These are phyloP conservation scores for Hydnomerulius pinastri DNA, from an alignment of 768 basidiomycete genomes.

Conservation along the genomic window DNA sequence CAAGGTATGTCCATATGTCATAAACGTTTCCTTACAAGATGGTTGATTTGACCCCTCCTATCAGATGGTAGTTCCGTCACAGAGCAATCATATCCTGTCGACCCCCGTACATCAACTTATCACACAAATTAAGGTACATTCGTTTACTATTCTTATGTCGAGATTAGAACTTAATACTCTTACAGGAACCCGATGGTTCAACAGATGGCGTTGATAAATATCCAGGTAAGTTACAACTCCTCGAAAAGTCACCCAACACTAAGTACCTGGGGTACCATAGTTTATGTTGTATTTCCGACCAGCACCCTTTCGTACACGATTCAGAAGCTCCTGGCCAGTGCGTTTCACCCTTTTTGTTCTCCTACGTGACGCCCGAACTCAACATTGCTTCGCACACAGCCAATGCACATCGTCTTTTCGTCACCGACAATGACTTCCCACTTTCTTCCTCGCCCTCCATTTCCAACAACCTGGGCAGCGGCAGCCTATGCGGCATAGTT, in stretches of 20 bases:
- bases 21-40: background rate
- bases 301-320: slow-evolving; percentile 70
- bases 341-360: slow-evolving; percentile 28
- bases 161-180: slow-evolving; percentile 3
- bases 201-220: slow-evolving; percentile 79
- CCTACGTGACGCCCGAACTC: slow-evolving; percentile 3
- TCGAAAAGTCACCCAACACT: background rate
- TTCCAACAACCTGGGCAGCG: slow-evolving; percentile 31
- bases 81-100: slow-evolving; percentile 76
- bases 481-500: slow-evolving; percentile 70
- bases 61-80: slow-evolving; percentile 76
- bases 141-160: background rate
- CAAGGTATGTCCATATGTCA: slow-evolving; percentile 45
- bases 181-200: slow-evolving; percentile 68
- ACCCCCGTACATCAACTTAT: slow-evolving; percentile 72
- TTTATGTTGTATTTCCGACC: slow-evolving; percentile 71
- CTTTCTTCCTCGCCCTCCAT: slow-evolving; percentile 51
- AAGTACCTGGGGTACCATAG: slow-evolving; percentile 35
- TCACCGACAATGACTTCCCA: slow-evolving; percentile 58
- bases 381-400: slow-evolving; percentile 43
- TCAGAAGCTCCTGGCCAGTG: slow-evolving; percentile 82
- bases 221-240: slow-evolving; percentile 51
- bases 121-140: slow-evolving; percentile 64
- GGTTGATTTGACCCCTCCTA: background rate
- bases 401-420: slow-evolving; percentile 77